Evolutionary conservation across 129 eudicot species (phyloP), one percentile per base, ranked within the genome.

Genomic region (Scalesia atractyloides): DNA sequence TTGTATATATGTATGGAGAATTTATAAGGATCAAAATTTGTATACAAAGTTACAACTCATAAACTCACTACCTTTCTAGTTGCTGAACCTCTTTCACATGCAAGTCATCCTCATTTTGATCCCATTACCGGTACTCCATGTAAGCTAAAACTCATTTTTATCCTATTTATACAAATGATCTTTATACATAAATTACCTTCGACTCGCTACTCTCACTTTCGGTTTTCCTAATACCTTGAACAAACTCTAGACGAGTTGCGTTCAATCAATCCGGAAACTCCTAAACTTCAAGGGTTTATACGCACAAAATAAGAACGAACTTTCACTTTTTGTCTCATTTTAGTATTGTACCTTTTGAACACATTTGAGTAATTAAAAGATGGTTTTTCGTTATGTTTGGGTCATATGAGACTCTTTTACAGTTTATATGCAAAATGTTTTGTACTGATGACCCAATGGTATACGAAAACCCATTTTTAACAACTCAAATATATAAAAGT

Each of bases 1-100:
- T 41, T 41, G 46, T 37, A 51, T 64, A 66, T 24, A 39, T 33
- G 47, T 7, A 69, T 16, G 22, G 30, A 48, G 57, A 46, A 60
- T 69, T 77, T 77, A 71, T 61, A 41, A 51, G 50, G 66, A 78
- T 44, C 67, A 71, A 71, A 70, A 54, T 56, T 63, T 71, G 73
- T 71, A 52, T 53, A 70, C 67, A 71, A 41, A 52, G 10, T 70
- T 53, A 41, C 9, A 56, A 58, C 43, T 10, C 3, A 46, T 8
- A 76, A 68, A 58, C 4, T 48, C 30, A 58, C 67, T 46, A 67
- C 60, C 34, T 59, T 62, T 53, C 47, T 66, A 75, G 47, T 24
- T 43, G 24, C 49, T 15, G 34, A 26, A 73, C 60, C 61, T 30
- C 37, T 63, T 47, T 62, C 70, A 48, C 77, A 18, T 73, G 49